Percentiles rank a stretch among this genome's conserved stretches.
These are phyloP conservation scores for Fusarium sulawesiense DNA, from an alignment of 2,329 filamentous ascomycete genomes.

Conservation along the genomic window DNA sequence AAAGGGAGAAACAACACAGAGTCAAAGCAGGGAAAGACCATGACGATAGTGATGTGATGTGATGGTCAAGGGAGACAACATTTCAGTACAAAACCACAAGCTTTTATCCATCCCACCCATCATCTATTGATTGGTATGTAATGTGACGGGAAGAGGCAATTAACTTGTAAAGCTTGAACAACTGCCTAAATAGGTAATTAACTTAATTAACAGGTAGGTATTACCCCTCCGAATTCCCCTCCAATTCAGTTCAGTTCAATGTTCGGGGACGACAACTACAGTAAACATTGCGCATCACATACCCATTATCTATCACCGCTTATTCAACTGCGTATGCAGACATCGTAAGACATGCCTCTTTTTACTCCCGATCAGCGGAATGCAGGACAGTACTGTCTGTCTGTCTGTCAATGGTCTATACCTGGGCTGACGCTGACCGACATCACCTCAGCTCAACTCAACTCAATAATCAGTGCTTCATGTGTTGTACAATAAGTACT, in stretches of 20 bases:
- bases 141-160: constrained; percentile 19
- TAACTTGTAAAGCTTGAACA: constrained; percentile 6
- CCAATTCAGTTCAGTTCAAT: neutral
- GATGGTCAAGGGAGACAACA: constrained; percentile 11
- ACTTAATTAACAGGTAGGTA: neutral
- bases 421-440: constrained; percentile 31
- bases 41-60: constrained; percentile 8
- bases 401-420: neutral
- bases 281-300: neutral
- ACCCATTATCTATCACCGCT: neutral
- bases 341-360: constrained; percentile 28
- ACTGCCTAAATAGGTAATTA: neutral
- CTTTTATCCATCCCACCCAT: neutral
- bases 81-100: neutral
- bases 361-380: constrained; percentile 23
- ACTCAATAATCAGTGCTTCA: neutral
- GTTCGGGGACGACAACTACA: neutral
- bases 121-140: constrained; percentile 23
- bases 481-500: neutral
- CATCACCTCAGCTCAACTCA: neutral
- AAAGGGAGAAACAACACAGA: constrained; percentile 19
- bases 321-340: neutral
- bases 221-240: neutral
- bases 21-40: constrained; percentile 28
- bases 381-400: neutral